Base-by-base conservation (phyloP, 2,329 filamentous ascomycete species). In the Raffaelea ambrosiae region DNA sequence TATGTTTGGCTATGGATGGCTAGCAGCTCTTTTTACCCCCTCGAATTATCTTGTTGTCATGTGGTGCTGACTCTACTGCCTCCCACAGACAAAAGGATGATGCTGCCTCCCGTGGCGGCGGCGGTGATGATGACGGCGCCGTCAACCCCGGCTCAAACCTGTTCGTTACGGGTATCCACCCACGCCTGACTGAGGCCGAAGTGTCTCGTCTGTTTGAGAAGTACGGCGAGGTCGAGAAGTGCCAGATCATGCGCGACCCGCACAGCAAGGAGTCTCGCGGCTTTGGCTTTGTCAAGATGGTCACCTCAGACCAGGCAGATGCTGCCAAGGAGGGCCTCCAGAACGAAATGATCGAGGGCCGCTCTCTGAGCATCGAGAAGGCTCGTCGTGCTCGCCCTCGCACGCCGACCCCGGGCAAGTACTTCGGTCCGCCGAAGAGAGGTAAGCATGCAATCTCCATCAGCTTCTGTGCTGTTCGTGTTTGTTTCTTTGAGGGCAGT, bases 281-380 rank as follows among this genome's bases (percentile, higher is more conserved):
- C 57, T 98, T 98, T 57, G 93, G 93, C 48, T 98, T 98, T 72
- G 93, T 98, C 66, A 97, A 98, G 76, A 97, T 98, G 91, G 83
- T 89, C 52, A 94, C 88, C 50, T 81, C 88, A 43, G 91, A 97
- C 48, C 87, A 95, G 69, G 93, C 93, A 55, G 93, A 98, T 68
- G 90, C 93, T 57, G 93, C 93, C 58, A 95, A 93, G 74, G 93
- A 97, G 62, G 91, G 87, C 47, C 78, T 98, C 29, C 91, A 97
- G 67, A 91, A 91, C 62, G 91, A 97, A 68, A 81, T 88, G 57
- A 89, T 96, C 56, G 91, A 98, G 63, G 93, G 93, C 52, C 86
- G 93, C 59, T 96, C 90, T 53, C 72, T 98, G 61, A 96, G 90
- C 77, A 97, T 98, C 57, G 93, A 98, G 76, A 98, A 97, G 79